Evolutionary conservation across 2,329 filamentous ascomycete genomes (phyloP), one percentile per base, ranked within the genome.

Genomic region (Beauveria pseudobassiana): DNA sequence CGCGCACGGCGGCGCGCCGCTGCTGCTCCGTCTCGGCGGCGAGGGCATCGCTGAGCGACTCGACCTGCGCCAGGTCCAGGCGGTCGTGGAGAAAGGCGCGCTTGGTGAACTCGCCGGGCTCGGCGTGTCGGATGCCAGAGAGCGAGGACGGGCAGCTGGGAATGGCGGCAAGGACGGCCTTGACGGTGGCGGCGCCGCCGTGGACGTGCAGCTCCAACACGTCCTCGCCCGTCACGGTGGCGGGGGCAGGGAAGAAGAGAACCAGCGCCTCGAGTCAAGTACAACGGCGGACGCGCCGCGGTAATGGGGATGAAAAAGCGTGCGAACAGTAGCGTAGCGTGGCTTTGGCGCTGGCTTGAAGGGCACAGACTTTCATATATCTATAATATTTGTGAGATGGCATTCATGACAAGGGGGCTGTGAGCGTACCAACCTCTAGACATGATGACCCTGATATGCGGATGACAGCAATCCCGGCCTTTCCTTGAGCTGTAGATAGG

Each of bases 131-230:
- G 62, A 96, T 86, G 14, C 68, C 69, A 24, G 64, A 64, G 12
- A 48, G 14, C 14, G 68, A 56, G 14, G 56, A 30, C 1, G 40
- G 1, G 22, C 81, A 85, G 49, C 75, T 75, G 0, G 89, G 82
- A 62, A 99, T 90, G 5, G 92, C 91, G 26, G 83, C 77, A 2
- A 99, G 80, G 0, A 97, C 89, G 1, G 93, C 91, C 69, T 90
- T 92, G 50, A 97, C 88, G 6, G 95, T 92, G 2, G 95, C 95
- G 3, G 87, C 82, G 0, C 95, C 93, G 30, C 95, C 95, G 70
- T 99, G 95, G n/a, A 97, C 83, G 69, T 99, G 95, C 5, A 99
- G 76, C 72, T 99, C 95, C 2, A 99, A 82, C 1, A 98, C 81
- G 70, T 97, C 91, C 72, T 98, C 93, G 34, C 95, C 95, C 0